These are phyloP conservation scores for Escallonia herrerae DNA, from an alignment of 129 eudicot genomes.

Conservation along the genomic window DNA sequence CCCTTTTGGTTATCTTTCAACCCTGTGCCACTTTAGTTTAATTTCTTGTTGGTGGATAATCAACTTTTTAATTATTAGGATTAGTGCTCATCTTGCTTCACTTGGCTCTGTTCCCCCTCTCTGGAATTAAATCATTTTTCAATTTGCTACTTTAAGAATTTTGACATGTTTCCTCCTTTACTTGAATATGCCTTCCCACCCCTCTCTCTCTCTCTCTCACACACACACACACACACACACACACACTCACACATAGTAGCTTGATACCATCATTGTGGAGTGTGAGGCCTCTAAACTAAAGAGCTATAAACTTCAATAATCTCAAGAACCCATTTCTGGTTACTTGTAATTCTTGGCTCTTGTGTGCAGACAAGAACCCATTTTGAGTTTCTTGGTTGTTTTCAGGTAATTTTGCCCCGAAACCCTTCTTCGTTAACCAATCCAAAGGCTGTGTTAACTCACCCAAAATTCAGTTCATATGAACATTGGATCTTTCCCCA, in stretches of 20 bases:
- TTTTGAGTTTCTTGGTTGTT: slow-evolving; percentile 7
- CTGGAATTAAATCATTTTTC: slow-evolving; percentile 1
- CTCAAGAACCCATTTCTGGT: slow-evolving; percentile 1
- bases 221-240: no score
- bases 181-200: slow-evolving; percentile 12
- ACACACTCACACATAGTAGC: slow-evolving; percentile 19
- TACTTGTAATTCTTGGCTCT: not conserved
- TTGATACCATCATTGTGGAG: slow-evolving; percentile 38
- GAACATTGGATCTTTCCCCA: slow-evolving; percentile 10
- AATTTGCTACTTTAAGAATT: not conserved
- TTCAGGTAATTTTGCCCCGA: slow-evolving; percentile 22
- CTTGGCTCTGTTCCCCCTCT: slow-evolving; percentile 15
- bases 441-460: no score
- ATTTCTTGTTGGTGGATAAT: not conserved
- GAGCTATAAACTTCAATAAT: not conserved
- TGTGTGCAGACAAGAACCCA: no score
- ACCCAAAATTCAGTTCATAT: not conserved
- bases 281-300: slow-evolving; percentile 1
- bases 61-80: slow-evolving; percentile 6
- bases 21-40: slow-evolving; percentile 2
- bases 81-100: slow-evolving; percentile 7
- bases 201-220: slow-evolving; percentile 6
- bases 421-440: slow-evolving; percentile 5
- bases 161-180: slow-evolving; percentile 2
- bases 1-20: not conserved